Percentiles rank a stretch among this genome's conserved stretches.
Evolutionary conservation across 108 stramenopile species (phyloP).

Genomic region (Schizochytrium sp.): DNA sequence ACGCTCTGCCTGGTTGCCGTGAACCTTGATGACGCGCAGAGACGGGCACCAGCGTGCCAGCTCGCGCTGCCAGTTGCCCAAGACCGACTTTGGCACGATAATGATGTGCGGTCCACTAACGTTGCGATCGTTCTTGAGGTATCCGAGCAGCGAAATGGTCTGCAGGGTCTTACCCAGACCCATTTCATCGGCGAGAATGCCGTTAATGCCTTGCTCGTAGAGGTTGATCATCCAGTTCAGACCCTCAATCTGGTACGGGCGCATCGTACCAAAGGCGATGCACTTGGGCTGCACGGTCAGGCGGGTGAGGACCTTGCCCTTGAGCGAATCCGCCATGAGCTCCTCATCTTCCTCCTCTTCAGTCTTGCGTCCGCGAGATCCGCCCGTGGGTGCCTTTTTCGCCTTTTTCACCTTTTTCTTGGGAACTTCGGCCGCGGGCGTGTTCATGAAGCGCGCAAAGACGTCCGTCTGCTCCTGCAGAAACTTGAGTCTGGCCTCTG

Average conservation of each 20-base stretch:
- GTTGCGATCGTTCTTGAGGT: conserved; percentile 63
- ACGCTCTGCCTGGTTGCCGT: conserved; percentile 86
- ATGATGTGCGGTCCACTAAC: conserved; percentile 54
- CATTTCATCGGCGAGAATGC: conserved; percentile 98
- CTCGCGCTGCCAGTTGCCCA: conserved; percentile 95
- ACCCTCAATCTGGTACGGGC: conserved; percentile 94
- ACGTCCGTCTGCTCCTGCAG: conserved; percentile 89
- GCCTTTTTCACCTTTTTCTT: conserved; percentile 54
- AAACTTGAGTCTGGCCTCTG: conserved; percentile 77
- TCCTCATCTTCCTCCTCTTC: conserved; percentile 93
- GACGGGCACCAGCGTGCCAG: conserved; percentile 83
- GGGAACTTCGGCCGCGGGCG: neutral
- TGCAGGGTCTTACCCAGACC: conserved; percentile 85
- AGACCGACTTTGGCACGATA: conserved; percentile 88
- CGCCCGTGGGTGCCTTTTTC: neutral
- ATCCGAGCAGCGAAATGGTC: conserved; percentile 84
- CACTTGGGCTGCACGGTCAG: conserved; percentile 75
- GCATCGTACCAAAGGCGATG: conserved; percentile 79
- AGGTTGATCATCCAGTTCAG: conserved; percentile 98
- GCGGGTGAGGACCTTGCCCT: conserved; percentile 67
- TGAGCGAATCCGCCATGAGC: conserved; percentile 70
- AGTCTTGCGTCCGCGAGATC: conserved; percentile 57
- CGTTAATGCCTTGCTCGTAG: conserved; percentile 96
- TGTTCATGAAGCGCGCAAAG: conserved; percentile 84
- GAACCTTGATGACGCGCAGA: conserved; percentile 74